A percentile compares a stretch with the other conserved stretches of the same genome.
phyloP scores from a whole-genome alignment of 345 rosid species.

The Durio zibethinus region DNA sequence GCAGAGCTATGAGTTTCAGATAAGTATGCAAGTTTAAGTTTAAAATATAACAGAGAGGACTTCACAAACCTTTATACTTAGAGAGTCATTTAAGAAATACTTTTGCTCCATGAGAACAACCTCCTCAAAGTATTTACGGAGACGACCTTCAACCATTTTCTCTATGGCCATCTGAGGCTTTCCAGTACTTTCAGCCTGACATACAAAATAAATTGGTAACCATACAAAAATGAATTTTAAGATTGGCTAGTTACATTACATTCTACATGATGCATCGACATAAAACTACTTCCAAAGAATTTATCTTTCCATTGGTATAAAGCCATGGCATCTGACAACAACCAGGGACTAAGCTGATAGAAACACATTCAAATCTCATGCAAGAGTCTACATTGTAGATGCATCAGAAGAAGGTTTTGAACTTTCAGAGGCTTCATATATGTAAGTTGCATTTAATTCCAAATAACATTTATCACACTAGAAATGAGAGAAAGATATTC shows the following conservation, averaged over 20 bases:
- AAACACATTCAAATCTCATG: not conserved
- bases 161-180: conserved; percentile 77
- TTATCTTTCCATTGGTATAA: not conserved
- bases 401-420: not conserved
- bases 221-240: not conserved
- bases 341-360: not conserved
- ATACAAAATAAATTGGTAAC: conserved; percentile 11
- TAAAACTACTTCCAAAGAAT: conserved; percentile 11
- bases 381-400: not conserved
- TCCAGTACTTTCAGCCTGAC: conserved; percentile 87
- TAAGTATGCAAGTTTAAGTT: not conserved
- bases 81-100: conserved; percentile 66
- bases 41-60: not conserved
- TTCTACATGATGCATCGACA: not conserved
- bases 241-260: not conserved
- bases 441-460: not conserved
- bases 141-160: conserved; percentile 96
- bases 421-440: not conserved
- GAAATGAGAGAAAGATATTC: not conserved
- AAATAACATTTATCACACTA: not conserved
- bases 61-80: conserved; percentile 60
- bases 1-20: not conserved
- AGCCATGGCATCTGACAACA: not conserved
- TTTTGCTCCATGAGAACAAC: conserved; percentile 89
- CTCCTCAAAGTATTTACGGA: conserved; percentile 91